Base-by-base conservation (phyloP, 164 flowering plant species). In the Tetracentron sinense region DNA sequence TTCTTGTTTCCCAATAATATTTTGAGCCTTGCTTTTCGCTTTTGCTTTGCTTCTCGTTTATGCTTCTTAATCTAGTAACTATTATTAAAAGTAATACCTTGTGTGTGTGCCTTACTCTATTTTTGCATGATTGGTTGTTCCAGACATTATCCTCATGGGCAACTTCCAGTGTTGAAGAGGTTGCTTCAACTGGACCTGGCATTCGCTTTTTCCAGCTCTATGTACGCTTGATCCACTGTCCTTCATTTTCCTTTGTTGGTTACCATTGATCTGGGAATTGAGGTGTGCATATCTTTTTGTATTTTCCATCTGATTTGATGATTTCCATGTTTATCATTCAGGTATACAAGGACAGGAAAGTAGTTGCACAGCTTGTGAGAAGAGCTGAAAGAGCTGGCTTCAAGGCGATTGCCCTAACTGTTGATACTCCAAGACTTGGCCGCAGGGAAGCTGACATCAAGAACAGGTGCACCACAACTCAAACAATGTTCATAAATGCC, bases 131-230 rank as follows among this genome's bases (percentile, higher is more conserved):
- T 33, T 33, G 6, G 38, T 33, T 33, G n/a, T n/a, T 8, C 38
- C 38, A 4, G 38, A 33, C 38, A 4, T 33, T 33, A 33, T 33
- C 38, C 8, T 33, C 38, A 33, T 33, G 38, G 38, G 38, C 38
- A 4, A 33, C 38, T 33, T 33, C 38, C 8, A 33, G 38, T 8
- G 38, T 33, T 8, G 38, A 4, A 33, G 8, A 33, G 38, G 38
- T 33, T 33, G 38, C 8, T 33, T 33, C 38, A 8, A 33, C 38
- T 4, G 38, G 38, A 33, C 79, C 84, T 44, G 84, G 84, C 58
- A 82, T 80, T 64, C 82, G 85, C 6, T 84, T 84, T 70, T 84
- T 84, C 77, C 88, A 84, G 79, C 88, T 84, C 67, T 84, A 80
- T 77, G 88, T 84, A 68, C 74, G 79, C 47, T 60, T 25, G n/a